phyloP scores from a whole-genome alignment of 208 protist genomes.

The Novymonas esmeraldas region DNA sequence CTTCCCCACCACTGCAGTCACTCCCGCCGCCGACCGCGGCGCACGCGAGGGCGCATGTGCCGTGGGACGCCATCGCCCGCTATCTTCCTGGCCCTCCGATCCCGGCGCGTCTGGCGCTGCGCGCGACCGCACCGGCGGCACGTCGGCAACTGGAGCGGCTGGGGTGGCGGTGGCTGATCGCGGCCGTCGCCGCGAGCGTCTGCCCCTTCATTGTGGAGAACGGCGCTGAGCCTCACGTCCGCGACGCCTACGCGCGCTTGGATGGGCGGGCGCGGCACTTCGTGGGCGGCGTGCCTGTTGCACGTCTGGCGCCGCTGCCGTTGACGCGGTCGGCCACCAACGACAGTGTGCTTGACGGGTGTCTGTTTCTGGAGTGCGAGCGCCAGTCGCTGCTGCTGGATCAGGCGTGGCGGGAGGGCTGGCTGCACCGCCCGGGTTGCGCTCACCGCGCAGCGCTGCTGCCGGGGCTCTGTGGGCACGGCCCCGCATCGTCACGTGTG shows the following conservation, averaged over 20 bases:
- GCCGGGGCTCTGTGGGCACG: slow-evolving; percentile 1
- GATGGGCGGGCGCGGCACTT: slow-evolving; percentile 39
- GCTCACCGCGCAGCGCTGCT: slow-evolving; percentile 7
- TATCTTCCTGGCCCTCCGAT: slow-evolving; percentile 7
- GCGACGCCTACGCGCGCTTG: slow-evolving; percentile 29
- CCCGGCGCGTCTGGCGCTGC: slow-evolving; percentile 9
- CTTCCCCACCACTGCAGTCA: no score
- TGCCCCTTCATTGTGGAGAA: slow-evolving; percentile 25
- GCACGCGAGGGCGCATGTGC: not conserved
- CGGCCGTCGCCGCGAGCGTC: slow-evolving; percentile 5
- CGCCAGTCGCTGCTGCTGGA: slow-evolving; percentile 45
- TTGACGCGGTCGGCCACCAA: not conserved
- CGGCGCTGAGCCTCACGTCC: slow-evolving; percentile 11
- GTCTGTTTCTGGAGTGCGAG: slow-evolving; percentile 31
- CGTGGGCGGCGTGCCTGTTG: slow-evolving; percentile 26
- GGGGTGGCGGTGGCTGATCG: slow-evolving; percentile 23
- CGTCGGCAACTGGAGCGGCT: slow-evolving; percentile 26
- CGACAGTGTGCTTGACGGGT: slow-evolving; percentile 14
- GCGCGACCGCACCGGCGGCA: slow-evolving; percentile 11
- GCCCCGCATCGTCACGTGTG: slow-evolving; percentile 7
- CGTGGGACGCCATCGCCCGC: slow-evolving; percentile 16
- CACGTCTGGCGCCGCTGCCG: slow-evolving; percentile 16
- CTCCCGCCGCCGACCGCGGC: not conserved
- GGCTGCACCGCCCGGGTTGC: slow-evolving; percentile 13
- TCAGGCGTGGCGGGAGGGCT: slow-evolving; percentile 31